Evolutionary conservation across 768 basidiomycete species (phyloP), one percentile per base, ranked within the genome.

Genomic region (Tricholoma sp.): DNA sequence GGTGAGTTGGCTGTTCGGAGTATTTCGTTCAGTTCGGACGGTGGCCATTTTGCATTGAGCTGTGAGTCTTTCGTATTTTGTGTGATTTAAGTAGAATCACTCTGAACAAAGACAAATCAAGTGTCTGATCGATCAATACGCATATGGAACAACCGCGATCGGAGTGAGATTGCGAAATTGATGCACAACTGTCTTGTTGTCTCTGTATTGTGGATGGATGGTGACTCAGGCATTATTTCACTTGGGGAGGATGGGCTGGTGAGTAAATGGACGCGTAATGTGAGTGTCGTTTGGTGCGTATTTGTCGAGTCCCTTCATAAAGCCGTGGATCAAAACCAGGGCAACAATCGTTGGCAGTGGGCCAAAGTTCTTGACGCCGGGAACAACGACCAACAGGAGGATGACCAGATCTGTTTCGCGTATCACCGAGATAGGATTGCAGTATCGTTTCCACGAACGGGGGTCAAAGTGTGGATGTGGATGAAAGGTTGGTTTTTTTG

Each of bases 401-500:
- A 72, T 11, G 79, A 75, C 34, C 70, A 74, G 41, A 66, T 77
- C 17, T 82, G 80, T 65, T 72, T 88, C 60, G 83, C 83, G 0
- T 84, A 81, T 64, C 60, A 65, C 52, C 76, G 77, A 20, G 83
- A 84, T 67, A 73, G 78, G 34, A 80, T 88, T 58, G 86, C 85
- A 0, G 79, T 88, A 17, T 80, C 84, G 18, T 82, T 81, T 55
- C 82, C 83, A 33, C 69, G 72, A n/a, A 61, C 70, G 41, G 84
- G 83, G 2, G 83, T 87, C 41, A 84, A 81, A 57, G 75, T 86
- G n/a, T 87, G 85, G 85, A 66, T 81, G 56, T 80, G 77, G 76
- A 72, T 70, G 47, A 80, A 80, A 70, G 84, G 85, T 85, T 42
- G 29, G 13, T 17, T 48, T 39, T 29, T 10, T n/a, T 39, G 8